Evolutionary conservation across 768 basidiomycete genomes (phyloP).

Genomic region (Termitomyces sp.): DNA sequence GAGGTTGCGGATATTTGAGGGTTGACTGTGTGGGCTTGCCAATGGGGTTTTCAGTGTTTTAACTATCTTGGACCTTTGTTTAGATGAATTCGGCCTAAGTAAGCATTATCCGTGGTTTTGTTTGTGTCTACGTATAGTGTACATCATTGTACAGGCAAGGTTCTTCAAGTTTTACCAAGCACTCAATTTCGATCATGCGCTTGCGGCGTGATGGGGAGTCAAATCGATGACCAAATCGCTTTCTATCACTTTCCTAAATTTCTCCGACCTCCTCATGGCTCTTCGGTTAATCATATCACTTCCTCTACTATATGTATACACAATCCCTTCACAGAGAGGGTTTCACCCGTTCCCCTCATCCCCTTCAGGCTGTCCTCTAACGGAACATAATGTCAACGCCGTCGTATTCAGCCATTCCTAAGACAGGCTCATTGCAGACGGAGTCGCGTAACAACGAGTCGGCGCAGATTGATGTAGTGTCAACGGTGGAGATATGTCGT

Average conservation of each 20-base stretch:
- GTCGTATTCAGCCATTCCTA: neutral
- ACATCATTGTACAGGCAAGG: no score
- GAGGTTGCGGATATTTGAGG: conserved; percentile 18
- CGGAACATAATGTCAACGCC: neutral
- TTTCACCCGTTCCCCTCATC: no score
- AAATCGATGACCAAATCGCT: no score
- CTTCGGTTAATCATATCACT: no score
- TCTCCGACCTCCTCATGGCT: neutral
- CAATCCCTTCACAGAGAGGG: neutral
- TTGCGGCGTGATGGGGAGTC: neutral
- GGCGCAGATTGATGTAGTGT: conserved; percentile 24
- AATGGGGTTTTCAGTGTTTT: neutral
- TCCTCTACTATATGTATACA: no score
- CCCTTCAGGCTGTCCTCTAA: neutral
- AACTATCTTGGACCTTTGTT: neutral
- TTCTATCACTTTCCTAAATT: no score
- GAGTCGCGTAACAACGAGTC: conserved; percentile 22
- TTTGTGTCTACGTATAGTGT: no score
- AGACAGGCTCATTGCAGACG: conserved; percentile 21
- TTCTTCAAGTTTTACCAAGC: no score
- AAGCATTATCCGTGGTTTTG: no score
- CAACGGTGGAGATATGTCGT: conserved; percentile 28
- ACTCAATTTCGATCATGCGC: neutral
- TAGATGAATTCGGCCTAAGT: neutral
- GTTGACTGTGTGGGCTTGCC: neutral